A percentile compares a stretch with the other conserved stretches of the same genome.
Evolutionary conservation across 192 early-diverging fungal species (phyloP).

Genomic region (Cladochytrium replicatum): DNA sequence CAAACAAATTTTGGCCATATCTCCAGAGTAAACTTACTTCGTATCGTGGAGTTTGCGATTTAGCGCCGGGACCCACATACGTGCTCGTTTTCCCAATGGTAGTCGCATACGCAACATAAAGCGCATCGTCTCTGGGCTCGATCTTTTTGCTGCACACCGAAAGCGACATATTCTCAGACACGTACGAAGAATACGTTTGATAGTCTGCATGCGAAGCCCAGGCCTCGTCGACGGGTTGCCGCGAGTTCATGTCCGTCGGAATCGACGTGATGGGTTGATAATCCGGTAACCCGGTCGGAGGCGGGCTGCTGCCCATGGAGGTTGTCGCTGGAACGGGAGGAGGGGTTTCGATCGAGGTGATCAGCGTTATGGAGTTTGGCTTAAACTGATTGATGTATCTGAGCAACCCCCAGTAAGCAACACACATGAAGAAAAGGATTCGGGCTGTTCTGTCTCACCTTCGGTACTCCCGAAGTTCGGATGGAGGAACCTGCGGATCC

Average conservation of each 20-base stretch:
- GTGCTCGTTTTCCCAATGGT: slow-evolving; percentile 2
- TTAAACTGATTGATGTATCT: slow-evolving; percentile 38
- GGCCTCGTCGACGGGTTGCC: slow-evolving; percentile 1
- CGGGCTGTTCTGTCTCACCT: slow-evolving; percentile 12
- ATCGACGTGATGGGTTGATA: no score
- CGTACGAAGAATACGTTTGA: slow-evolving; percentile 12
- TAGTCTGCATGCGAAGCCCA: slow-evolving; percentile 17
- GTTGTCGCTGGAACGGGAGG: neutral
- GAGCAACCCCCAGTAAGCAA: neutral
- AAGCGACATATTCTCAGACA: neutral
- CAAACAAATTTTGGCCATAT: no score
- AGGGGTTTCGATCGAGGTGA: slow-evolving; percentile 3
- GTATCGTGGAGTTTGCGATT: slow-evolving; percentile 18
- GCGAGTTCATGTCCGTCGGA: no score
- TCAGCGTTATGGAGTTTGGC: slow-evolving; percentile 12
- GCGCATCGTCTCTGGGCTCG: slow-evolving; percentile 16
- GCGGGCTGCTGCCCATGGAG: neutral
- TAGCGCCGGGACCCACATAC: slow-evolving; percentile 6
- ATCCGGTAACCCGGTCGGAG: slow-evolving; percentile 13
- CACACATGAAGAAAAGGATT: neutral
- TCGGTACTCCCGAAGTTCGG: slow-evolving; percentile 43
- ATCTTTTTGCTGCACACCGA: slow-evolving; percentile 1
- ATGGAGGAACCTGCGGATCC: slow-evolving; percentile 34
- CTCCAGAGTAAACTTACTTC: slow-evolving; percentile 9
- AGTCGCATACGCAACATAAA: slow-evolving; percentile 21